These are phyloP conservation scores for Lycium ferocissimum DNA, from an alignment of 257 asterid species.

Conservation along the genomic window DNA sequence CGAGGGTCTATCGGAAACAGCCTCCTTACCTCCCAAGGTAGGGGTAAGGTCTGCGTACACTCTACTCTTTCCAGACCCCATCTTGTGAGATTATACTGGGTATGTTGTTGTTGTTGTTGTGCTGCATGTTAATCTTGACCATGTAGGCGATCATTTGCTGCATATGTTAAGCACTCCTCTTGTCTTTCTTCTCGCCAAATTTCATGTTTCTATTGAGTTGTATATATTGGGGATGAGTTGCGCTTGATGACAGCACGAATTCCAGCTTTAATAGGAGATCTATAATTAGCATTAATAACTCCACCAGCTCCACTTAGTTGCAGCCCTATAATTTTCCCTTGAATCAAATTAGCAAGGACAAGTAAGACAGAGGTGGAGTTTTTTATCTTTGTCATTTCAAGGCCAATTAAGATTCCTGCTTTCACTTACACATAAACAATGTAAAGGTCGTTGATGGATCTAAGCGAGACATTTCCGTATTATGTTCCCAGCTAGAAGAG, in stretches of 20 bases:
- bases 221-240: conserved; percentile 3
- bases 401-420: background rate
- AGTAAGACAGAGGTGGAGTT: background rate
- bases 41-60: too few relatives aligned
- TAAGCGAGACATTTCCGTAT: background rate
- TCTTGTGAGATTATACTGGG: too few relatives aligned
- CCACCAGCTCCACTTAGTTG: background rate
- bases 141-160: conserved; percentile 2
- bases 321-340: background rate
- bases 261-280: background rate
- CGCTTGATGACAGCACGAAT: background rate
- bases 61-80: too few relatives aligned
- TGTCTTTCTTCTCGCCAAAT: background rate
- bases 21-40: too few relatives aligned
- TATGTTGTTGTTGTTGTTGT: background rate
- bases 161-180: background rate
- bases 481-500: background rate
- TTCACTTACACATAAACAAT: background rate
- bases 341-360: background rate
- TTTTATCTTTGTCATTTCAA: background rate
- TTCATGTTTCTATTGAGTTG: conserved; percentile 13
- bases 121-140: background rate
- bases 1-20: too few relatives aligned
- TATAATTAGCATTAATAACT: background rate
- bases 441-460: background rate